Evolutionary conservation across 176 grass and related monocot species (phyloP).

Genomic region (sorghum (Sorghum bicolor)): DNA sequence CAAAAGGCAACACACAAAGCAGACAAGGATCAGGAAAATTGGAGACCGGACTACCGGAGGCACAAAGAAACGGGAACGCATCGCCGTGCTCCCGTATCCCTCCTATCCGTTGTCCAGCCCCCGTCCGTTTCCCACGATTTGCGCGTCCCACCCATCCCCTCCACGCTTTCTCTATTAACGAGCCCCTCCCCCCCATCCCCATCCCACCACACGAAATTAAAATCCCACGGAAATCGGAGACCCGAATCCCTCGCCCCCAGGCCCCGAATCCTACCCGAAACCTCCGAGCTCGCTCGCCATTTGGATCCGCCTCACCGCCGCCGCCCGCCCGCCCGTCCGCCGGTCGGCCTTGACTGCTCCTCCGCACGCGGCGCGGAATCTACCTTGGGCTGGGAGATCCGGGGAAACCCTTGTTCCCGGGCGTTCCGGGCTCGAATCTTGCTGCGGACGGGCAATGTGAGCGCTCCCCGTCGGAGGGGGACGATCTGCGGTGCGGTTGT

Average conservation of each 20-base stretch:
- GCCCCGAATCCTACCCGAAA: constrained; percentile 18
- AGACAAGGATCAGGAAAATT: constrained; percentile 1
- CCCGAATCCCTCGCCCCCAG: constrained; percentile 26
- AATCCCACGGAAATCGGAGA: background rate
- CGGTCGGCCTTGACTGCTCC: background rate
- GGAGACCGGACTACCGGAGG: constrained; percentile 14
- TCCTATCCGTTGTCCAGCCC: constrained; percentile 23
- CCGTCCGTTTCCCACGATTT: constrained; percentile 39
- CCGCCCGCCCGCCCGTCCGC: background rate
- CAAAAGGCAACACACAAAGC: background rate
- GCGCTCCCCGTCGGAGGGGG: background rate
- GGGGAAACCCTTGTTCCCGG: background rate
- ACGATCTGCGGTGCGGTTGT: constrained; percentile 22
- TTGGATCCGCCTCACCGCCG: background rate
- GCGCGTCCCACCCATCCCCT: constrained; percentile 19
- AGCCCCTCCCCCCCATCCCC: background rate
- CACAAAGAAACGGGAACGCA: constrained; percentile 10
- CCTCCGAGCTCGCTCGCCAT: background rate
- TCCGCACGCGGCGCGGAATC: constrained; percentile 19
- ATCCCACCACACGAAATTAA: background rate
- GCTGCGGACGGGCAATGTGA: constrained; percentile 48
- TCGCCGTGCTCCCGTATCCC: background rate
- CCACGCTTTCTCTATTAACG: constrained; percentile 24
- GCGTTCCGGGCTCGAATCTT: constrained; percentile 25
- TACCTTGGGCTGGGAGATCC: constrained; percentile 35